A percentile compares a stretch with the other conserved stretches of the same genome.
Evolutionary conservation across 2,329 filamentous ascomycete species (phyloP).

Genomic region (Cercospora janseana): DNA sequence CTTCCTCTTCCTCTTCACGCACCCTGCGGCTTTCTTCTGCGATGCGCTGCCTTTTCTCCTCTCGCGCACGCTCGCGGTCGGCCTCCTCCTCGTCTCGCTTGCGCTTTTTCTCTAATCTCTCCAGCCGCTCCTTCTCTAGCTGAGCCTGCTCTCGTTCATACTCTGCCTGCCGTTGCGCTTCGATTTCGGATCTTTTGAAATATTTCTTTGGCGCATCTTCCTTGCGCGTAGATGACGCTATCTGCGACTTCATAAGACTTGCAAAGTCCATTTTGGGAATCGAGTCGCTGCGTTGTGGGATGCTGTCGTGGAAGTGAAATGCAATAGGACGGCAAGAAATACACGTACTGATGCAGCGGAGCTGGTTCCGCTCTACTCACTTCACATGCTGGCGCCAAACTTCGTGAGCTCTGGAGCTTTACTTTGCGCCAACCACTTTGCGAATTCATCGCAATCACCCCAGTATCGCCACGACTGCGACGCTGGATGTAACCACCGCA

Average conservation of each 20-base stretch:
- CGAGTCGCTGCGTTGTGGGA: neutral
- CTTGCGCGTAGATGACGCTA: slow-evolving; percentile 65
- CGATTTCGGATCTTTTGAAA: slow-evolving; percentile 77
- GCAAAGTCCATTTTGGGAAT: slow-evolving; percentile 81
- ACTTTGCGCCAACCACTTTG: neutral
- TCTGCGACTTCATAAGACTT: slow-evolving; percentile 86
- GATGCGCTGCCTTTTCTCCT: slow-evolving; percentile 77
- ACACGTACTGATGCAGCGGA: slow-evolving; percentile 1
- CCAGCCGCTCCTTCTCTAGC: slow-evolving; percentile 67
- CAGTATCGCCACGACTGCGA: neutral
- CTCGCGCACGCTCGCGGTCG: slow-evolving; percentile 64
- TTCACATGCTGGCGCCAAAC: slow-evolving; percentile 8
- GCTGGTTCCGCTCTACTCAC: neutral
- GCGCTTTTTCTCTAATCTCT: slow-evolving; percentile 72
- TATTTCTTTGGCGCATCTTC: slow-evolving; percentile 65
- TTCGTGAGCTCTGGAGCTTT: slow-evolving; percentile 3
- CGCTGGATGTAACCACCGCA: neutral
- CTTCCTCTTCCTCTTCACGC: slow-evolving; percentile 69
- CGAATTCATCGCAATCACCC: slow-evolving; percentile 1
- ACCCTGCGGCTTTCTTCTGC: slow-evolving; percentile 74
- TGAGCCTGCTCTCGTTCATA: slow-evolving; percentile 80
- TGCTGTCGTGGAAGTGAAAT: neutral
- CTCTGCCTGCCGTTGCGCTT: slow-evolving; percentile 74
- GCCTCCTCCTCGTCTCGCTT: slow-evolving; percentile 85
- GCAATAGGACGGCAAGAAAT: neutral